These are phyloP conservation scores for Fusarium sp. DNA, from an alignment of 2,329 filamentous ascomycete species.

Conservation along the genomic window DNA sequence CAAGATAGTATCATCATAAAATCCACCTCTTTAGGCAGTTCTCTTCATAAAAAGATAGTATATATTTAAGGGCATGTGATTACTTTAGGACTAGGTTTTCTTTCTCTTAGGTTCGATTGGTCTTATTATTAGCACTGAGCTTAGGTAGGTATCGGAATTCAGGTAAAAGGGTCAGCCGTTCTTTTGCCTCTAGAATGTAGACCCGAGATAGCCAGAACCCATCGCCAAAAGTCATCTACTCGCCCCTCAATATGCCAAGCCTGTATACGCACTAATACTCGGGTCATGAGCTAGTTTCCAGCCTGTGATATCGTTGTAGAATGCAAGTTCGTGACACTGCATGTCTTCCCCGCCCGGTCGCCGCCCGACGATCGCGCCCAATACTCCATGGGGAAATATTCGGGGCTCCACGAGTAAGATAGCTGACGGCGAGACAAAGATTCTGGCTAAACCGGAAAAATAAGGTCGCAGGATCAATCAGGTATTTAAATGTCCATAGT, in stretches of 20 bases:
- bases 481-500: conserved; percentile 10
- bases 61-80: no score
- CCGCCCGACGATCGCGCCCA: neutral
- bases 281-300: neutral
- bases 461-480: neutral
- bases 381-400: conserved; percentile 40
- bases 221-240: neutral
- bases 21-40: no score
- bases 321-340: neutral
- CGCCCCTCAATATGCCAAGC: neutral
- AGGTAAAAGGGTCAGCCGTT: no score
- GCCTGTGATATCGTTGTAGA: neutral
- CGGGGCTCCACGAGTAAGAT: conserved; percentile 15
- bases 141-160: no score
- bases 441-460: conserved; percentile 3
- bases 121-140: no score
- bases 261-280: neutral
- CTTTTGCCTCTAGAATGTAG: no score
- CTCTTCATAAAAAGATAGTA: no score
- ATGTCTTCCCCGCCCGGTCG: neutral
- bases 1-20: no score
- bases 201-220: no score
- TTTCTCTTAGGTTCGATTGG: no score
- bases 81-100: no score
- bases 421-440: neutral